phyloP scores from a whole-genome alignment of 306 rosid species.

The Quercus glauca region DNA sequence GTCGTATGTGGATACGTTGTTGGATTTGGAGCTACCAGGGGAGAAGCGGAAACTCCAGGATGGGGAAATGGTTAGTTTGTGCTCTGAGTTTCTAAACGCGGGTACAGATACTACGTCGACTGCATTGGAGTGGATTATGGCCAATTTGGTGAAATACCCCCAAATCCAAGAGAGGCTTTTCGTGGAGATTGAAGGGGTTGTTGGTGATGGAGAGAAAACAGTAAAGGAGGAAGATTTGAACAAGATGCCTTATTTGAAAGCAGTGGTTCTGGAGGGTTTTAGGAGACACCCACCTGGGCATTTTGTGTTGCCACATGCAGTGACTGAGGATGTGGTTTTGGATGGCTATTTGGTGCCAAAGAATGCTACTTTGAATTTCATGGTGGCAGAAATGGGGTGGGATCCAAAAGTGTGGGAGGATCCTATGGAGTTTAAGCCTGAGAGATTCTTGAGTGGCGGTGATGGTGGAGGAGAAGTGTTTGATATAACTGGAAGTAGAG shows the following conservation, averaged over 20 bases:
- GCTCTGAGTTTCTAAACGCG: neutral
- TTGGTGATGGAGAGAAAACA: constrained; percentile 9
- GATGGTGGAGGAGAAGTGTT: constrained; percentile 18
- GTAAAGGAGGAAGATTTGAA: constrained; percentile 35
- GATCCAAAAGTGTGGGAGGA: constrained; percentile 48
- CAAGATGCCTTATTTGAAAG: constrained; percentile 36
- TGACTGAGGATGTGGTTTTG: constrained; percentile 34
- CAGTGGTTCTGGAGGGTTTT: constrained; percentile 40
- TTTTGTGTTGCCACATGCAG: constrained; percentile 37
- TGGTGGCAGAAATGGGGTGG: constrained; percentile 46
- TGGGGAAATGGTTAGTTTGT: neutral
- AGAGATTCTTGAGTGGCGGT: constrained; percentile 28
- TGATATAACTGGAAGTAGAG: constrained; percentile 11
- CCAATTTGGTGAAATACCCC: neutral
- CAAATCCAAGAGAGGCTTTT: neutral
- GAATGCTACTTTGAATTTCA: constrained; percentile 32
- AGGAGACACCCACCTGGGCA: constrained; percentile 43
- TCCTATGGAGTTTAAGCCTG: constrained; percentile 42
- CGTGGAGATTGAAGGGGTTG: neutral
- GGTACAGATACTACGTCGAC: neutral
- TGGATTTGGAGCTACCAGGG: neutral
- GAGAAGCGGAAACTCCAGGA: neutral
- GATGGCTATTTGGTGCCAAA: constrained; percentile 38
- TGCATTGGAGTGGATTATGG: neutral
- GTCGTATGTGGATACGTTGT: neutral